A percentile compares a stretch with the other conserved stretches of the same genome.
phyloP scores from a whole-genome alignment of 179 eudicot species.

The Dionaea muscipula region DNA sequence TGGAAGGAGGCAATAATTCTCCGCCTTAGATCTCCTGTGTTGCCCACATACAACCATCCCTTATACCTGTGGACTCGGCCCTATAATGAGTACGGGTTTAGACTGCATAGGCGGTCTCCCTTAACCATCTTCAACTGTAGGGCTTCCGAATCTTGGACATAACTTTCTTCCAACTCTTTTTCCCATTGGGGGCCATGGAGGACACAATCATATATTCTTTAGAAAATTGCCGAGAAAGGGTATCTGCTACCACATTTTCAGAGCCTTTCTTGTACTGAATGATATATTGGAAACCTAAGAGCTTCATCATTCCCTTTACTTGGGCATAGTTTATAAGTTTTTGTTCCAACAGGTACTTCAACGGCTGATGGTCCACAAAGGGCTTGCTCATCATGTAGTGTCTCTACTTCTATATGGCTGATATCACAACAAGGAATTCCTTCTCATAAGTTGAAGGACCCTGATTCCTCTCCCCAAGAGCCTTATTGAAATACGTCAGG shows the following conservation, averaged over 20 bases:
- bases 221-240: no score
- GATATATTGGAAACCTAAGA: not conserved
- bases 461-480: not conserved
- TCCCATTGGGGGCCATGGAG: no score
- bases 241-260: slow-evolving; percentile 2
- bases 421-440: not conserved
- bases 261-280: not conserved
- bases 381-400: not conserved
- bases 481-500: not conserved
- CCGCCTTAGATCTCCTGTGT: no score
- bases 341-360: slow-evolving; percentile 1
- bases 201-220: no score
- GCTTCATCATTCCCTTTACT: not conserved
- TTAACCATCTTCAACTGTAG: no score
- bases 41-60: no score
- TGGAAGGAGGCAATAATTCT: no score
- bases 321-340: not conserved
- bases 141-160: no score
- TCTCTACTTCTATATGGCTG: not conserved
- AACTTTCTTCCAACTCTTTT: no score
- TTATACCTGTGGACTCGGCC: no score
- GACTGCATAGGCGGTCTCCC: no score
- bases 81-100: no score
- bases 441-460: slow-evolving; percentile 1
- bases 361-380: not conserved